Conservation (phyloP, 2,329 filamentous ascomycete species). For the Fusarium oxysporum region DNA sequence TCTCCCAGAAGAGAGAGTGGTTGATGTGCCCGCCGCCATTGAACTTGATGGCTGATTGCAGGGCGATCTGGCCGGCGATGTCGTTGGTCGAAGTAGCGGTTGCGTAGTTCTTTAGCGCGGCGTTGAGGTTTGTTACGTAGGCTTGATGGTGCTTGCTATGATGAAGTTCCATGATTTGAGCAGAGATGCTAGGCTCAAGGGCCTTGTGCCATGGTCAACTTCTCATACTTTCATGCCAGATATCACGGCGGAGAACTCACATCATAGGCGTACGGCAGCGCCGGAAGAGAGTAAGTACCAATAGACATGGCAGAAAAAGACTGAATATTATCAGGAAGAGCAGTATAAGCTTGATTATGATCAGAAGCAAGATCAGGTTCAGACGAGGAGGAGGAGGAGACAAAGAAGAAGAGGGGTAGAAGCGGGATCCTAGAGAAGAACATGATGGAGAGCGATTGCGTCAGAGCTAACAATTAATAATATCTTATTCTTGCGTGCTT, state of each 20-base stretch:
- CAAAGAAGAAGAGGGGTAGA: conserved; percentile 38
- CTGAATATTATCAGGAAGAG: background rate
- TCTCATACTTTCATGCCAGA: no score
- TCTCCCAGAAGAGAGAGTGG: conserved; percentile 93
- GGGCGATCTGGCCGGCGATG: conserved; percentile 71
- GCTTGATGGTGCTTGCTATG: conserved; percentile 83
- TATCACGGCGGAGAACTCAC: conserved; percentile 57
- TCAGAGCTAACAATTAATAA: conserved; percentile 27
- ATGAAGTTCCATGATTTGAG: conserved; percentile 84
- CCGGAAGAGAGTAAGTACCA: conserved; percentile 69
- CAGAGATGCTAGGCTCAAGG: conserved; percentile 78
- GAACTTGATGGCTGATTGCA: conserved; percentile 83
- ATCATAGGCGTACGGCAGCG: conserved; percentile 76
- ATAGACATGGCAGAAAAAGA: conserved; percentile 50
- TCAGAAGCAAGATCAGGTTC: conserved; percentile 4
- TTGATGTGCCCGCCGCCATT: conserved; percentile 94
- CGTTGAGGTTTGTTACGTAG: conserved; percentile 82
- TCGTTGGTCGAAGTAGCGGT: conserved; percentile 67
- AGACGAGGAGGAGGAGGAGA: conserved; percentile 6
- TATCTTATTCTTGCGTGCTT: background rate
- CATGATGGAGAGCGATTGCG: conserved; percentile 31
- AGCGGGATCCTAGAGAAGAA: conserved; percentile 13
- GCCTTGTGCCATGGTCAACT: conserved; percentile 59
- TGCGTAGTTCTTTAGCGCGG: conserved; percentile 69
- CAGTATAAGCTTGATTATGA: conserved; percentile 1